Percentiles rank a stretch among this genome's conserved stretches.
Evolutionary conservation across 2,329 filamentous ascomycete species (phyloP).

Genomic region (Colletotrichum liaoningense): DNA sequence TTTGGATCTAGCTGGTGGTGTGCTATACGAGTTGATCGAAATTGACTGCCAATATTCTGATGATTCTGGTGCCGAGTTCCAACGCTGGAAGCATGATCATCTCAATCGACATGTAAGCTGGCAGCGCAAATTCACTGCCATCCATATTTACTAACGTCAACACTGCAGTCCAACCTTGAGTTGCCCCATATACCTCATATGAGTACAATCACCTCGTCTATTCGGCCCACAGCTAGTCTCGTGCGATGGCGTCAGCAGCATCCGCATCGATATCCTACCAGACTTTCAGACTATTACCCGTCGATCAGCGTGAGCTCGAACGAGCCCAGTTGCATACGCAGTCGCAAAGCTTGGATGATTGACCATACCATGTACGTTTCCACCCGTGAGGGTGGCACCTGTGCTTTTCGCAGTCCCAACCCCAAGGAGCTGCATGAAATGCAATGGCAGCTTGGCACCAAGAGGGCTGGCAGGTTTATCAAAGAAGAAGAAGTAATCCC

Average conservation of each 20-base stretch:
- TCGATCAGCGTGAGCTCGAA: slow-evolving; percentile 39
- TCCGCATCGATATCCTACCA: slow-evolving; percentile 51
- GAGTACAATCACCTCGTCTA: slow-evolving; percentile 55
- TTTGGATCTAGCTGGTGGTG: slow-evolving; percentile 55
- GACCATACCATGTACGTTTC: slow-evolving; percentile 56
- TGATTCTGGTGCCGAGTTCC: slow-evolving; percentile 57
- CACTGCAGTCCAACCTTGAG: slow-evolving; percentile 51
- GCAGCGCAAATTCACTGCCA: background rate
- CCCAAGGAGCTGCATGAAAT: slow-evolving; percentile 54
- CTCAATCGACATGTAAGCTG: slow-evolving; percentile 54
- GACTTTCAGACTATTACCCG: slow-evolving; percentile 52
- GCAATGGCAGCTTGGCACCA: slow-evolving; percentile 50
- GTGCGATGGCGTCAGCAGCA: slow-evolving; percentile 51
- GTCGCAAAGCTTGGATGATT: slow-evolving; percentile 54
- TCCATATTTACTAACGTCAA: slow-evolving; percentile 13
- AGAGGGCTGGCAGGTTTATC: slow-evolving; percentile 45
- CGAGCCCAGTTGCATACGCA: slow-evolving; percentile 49
- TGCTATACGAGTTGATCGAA: slow-evolving; percentile 60
- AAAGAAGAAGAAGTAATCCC: slow-evolving; percentile 46
- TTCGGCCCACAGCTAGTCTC: slow-evolving; percentile 52
- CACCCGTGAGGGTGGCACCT: slow-evolving; percentile 50
- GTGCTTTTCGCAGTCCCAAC: slow-evolving; percentile 49
- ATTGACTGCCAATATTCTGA: slow-evolving; percentile 57
- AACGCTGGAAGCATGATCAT: slow-evolving; percentile 58
- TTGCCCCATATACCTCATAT: slow-evolving; percentile 60